Evolutionary conservation across 2,329 filamentous ascomycete species (phyloP), one percentile per base, ranked within the genome.

Genomic region (Penicillium brevicompactum): DNA sequence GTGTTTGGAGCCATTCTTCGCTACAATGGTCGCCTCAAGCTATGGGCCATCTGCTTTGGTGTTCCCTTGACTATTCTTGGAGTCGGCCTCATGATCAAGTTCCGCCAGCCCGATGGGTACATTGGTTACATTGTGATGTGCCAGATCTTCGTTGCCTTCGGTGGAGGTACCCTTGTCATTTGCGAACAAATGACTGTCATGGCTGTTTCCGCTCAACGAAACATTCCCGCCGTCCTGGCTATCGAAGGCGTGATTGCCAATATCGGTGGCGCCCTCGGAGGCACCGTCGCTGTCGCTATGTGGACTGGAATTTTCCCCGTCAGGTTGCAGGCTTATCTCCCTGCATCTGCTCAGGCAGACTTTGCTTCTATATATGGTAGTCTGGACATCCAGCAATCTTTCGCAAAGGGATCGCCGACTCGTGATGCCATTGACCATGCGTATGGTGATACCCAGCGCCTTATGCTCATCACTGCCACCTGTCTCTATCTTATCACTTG

Each of bases 281-380:
- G 46, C 7, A 58, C 62, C 7, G 56, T 63, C 18, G 52, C 60
- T 8, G 58, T 55, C 9, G 57, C 55, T 3, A 58, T 64, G 27
- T 64, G 60, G 60, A 63, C 52, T 11, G 56, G 53, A n/a, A 55
- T 58, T 4, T 55, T 64, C n/a, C 55, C 57, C 1, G 21, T n/a
- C 1, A 53, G 56, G 4, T 42, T 63, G 16, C 22, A 51, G 6
- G 16, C 27, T 10, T 45, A 53, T 13, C 55, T 64, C 0, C 62
- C 62, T 1, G 44, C 31, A 3, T 37, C 34, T 11, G 38, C 47
- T 10, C 55, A 57, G 38, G 24, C 45, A 3, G 48, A 53, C 1
- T 51, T 51, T 1, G 31, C 30, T 4, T 32, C 37, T 0, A 48
- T 63, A 18, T 63, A 60, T 50, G 40, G 49, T 7, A 44, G 34